A percentile compares a stretch with the other conserved stretches of the same genome.
Conservation (phyloP, 208 protist species). For the Leishmania major region DNA sequence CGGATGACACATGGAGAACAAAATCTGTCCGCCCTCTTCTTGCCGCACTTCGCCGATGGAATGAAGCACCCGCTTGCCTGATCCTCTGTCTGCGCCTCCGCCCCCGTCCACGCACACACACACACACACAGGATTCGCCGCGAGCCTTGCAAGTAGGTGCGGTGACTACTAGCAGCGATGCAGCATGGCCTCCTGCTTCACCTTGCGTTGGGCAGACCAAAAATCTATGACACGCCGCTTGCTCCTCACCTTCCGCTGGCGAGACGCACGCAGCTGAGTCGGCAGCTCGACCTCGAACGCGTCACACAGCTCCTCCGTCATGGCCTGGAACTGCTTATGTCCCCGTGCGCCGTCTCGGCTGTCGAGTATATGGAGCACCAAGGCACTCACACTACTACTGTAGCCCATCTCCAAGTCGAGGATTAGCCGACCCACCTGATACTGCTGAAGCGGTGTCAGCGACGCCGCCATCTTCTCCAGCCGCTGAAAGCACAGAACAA, state of each 20-base stretch:
- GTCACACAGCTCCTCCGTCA: conserved; percentile 74
- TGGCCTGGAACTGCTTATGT: conserved; percentile 37
- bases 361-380: conserved; percentile 78
- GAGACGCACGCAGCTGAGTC: conserved; percentile 40
- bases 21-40: neutral
- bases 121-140: neutral
- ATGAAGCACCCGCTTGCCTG: neutral
- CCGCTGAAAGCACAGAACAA: conserved; percentile 56
- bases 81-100: neutral
- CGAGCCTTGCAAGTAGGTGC: neutral
- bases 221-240: conserved; percentile 41
- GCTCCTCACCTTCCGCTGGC: conserved; percentile 55
- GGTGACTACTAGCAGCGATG: conserved; percentile 3
- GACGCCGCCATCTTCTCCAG: conserved; percentile 59
- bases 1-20: neutral
- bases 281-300: conserved; percentile 82
- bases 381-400: conserved; percentile 47
- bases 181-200: conserved; percentile 2
- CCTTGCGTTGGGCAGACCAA: conserved; percentile 25
- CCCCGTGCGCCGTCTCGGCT: conserved; percentile 59
- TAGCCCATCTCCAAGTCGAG: conserved; percentile 89
- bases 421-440: conserved; percentile 52
- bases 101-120: neutral
- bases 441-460: conserved; percentile 58
- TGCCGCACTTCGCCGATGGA: neutral